Evolutionary conservation across 805 yeast species (phyloP), one percentile per base, ranked within the genome.

Genomic region (Cyberlindnera americana): DNA sequence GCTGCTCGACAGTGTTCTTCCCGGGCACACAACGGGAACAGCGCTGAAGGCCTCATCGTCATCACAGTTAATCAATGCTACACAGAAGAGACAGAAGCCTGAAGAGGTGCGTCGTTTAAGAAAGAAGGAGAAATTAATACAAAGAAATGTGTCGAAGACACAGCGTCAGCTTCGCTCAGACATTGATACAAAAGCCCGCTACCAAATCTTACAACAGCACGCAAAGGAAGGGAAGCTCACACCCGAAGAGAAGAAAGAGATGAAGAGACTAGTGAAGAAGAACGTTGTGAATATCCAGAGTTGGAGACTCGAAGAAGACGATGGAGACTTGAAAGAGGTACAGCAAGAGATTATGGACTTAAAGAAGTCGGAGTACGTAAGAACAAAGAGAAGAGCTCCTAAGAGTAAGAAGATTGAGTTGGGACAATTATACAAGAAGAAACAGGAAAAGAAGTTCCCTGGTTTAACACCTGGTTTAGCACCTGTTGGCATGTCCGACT

Each of bases 391-490:
- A 38, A 49, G 48, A 42, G 16, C 36, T 22, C 38, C 43, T 23
- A 33, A 30, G 35, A 37, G 25, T 17, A 37, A 40, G 33, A 62
- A 52, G 41, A 56, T 50, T 37, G 55, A 47, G 24, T 39, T 49
- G 39, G 58, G 65, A 41, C 56, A 55, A 43, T 54, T 60, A 9
- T 65, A 69, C 55, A 48, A 49, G 17, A 43, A 49, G 39, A 49
- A 50, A 40, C 37, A 48, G 21, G 61, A 47, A 39, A 56, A 57
- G 36, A 59, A 61, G 19, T 68, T 61, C 43, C 64, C 85, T 29
- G 91, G 93, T 19, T 67, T 85, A 40, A 85, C 95, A 0, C 95
- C 93, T 1, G 95, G 95, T 46, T 70, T 85, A 60, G 95, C 93
- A 1, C 93, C 93, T 23, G 89, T 85, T 18, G 90, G 79, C 25